Base-by-base conservation (phyloP, 1,284 basidiomycete species). In the Wallemia hederae region DNA sequence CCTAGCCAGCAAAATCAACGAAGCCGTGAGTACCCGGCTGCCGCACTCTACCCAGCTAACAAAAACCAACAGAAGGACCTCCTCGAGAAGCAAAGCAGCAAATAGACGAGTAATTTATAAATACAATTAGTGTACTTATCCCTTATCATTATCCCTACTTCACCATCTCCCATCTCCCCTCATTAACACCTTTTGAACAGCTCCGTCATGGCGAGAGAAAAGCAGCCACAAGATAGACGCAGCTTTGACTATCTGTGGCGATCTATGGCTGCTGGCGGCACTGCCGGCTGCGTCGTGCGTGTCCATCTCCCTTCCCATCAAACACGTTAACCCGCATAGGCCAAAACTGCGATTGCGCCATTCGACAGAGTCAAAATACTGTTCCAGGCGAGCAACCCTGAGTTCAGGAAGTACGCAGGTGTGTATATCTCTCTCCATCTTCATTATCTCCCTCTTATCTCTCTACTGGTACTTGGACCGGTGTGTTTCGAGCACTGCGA, bases 321-420 rank as follows among this genome's bases (percentile, higher is more conserved):
- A 14, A 59, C 60, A 60, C 26, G 39, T 59, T 22, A 60, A 62
- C 61, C 61, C 59, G 25, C 61, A 9, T 64, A 91, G 86, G 91
- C 91, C 59, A 99, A 98, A 73, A 92, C 94, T 7, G 83, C 85
- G 24, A 90, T 99, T 61, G 94, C 94, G 24, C 94, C 94, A 0
- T 77, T 99, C 27, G 94, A 99, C 70, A 78, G 94, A 66, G 91
- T 99, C 67, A 99, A 99, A 75, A 99, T 99, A 66, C 79, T 99
- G 60, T 97, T 98, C 69, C 94, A 99, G 70, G 89, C 94, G 0
- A 88, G 87, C 9, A 94, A 94, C 70, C 85, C 87, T 1, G 91
- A 97, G 64, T 99, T 87, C 68, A 78, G 80, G 68, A 85, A 91
- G 71, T 98, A 92, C 74, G 80, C 89, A 63, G 91, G 90, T 84